Conservation (phyloP, 225 moss, liverwort and hornwort genomes). For the Anthoceros angustus region DNA sequence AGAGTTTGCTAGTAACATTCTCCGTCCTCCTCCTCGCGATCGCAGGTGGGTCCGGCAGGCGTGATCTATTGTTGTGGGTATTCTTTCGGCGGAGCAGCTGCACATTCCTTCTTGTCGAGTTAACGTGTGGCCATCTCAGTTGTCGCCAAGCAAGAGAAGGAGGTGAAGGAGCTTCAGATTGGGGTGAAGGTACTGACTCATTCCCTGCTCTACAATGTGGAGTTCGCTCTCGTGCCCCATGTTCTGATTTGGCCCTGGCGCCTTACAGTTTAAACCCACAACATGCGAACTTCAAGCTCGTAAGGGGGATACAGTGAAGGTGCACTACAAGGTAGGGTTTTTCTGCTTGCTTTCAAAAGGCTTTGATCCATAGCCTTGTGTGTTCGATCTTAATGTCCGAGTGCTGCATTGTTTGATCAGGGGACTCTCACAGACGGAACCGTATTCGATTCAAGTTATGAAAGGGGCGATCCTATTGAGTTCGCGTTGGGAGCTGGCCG, state of each 20-base stretch:
- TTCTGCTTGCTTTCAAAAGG: not conserved
- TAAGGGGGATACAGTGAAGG: conserved; percentile 77
- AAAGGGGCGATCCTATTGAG: conserved; percentile 54
- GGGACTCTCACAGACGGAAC: conserved; percentile 68
- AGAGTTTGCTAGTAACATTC: not conserved
- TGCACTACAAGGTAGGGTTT: conserved; percentile 51
- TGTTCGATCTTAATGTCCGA: not conserved
- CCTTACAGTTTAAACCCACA: conserved; percentile 50
- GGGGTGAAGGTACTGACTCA: conserved; percentile 53
- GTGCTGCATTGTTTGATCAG: conserved; percentile 12
- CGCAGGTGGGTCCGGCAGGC: not conserved
- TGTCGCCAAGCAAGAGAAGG: conserved; percentile 43
- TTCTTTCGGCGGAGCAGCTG: not conserved
- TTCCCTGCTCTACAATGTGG: not conserved
- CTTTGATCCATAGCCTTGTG: not conserved
- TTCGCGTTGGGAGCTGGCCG: conserved; percentile 37
- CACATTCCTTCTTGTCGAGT: too few relatives aligned
- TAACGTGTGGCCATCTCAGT: conserved; percentile 13
- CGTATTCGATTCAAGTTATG: conserved; percentile 74
- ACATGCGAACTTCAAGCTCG: conserved; percentile 70
- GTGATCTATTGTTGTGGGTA: not conserved
- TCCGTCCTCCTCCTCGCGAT: not conserved
- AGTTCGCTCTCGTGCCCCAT: not conserved
- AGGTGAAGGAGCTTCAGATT: conserved; percentile 63
- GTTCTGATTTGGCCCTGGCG: not conserved